A percentile compares a stretch with the other conserved stretches of the same genome.
Evolutionary conservation across 306 rosid species (phyloP).

Genomic region (Quercus glauca): DNA sequence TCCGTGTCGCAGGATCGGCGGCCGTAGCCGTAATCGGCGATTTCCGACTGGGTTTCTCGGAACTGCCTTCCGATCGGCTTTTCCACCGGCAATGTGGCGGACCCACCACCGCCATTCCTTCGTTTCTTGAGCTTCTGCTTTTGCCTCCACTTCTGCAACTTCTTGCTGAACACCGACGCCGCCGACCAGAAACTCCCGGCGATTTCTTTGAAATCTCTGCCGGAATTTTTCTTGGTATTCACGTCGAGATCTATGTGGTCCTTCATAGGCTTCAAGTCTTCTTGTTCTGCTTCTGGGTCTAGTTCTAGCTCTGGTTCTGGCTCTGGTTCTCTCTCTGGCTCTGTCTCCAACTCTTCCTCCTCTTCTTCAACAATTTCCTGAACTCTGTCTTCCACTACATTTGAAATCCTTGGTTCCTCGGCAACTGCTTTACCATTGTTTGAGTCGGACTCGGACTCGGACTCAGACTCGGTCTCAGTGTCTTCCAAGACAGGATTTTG

Average conservation of each 20-base stretch:
- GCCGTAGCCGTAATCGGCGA: constrained; percentile 96
- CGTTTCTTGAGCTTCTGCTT: constrained; percentile 94
- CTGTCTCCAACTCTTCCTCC: constrained; percentile 15
- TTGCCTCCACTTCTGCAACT: constrained; percentile 95
- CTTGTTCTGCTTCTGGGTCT: not conserved
- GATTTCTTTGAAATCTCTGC: constrained; percentile 81
- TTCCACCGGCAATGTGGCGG: constrained; percentile 83
- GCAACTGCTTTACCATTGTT: constrained; percentile 24
- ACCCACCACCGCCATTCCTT: constrained; percentile 66
- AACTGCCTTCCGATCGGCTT: constrained; percentile 91
- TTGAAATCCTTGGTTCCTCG: constrained; percentile 34
- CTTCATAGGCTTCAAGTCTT: constrained; percentile 75
- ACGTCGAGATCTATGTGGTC: constrained; percentile 94
- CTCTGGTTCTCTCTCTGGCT: not conserved
- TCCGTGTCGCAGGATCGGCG: constrained; percentile 96
- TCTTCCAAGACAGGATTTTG: constrained; percentile 48
- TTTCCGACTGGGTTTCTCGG: constrained; percentile 97
- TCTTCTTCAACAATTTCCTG: constrained; percentile 69
- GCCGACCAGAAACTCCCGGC: constrained; percentile 99
- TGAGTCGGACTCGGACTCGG: constrained; percentile 5
- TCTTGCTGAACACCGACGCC: constrained; percentile 95
- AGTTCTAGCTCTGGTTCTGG: not conserved
- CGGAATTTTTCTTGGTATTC: constrained; percentile 64
- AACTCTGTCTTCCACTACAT: constrained; percentile 56
- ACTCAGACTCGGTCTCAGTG: constrained; percentile 23